These are phyloP conservation scores for Phytopythium aichiense DNA, from an alignment of 352 stramenopile species.

Conservation along the genomic window DNA sequence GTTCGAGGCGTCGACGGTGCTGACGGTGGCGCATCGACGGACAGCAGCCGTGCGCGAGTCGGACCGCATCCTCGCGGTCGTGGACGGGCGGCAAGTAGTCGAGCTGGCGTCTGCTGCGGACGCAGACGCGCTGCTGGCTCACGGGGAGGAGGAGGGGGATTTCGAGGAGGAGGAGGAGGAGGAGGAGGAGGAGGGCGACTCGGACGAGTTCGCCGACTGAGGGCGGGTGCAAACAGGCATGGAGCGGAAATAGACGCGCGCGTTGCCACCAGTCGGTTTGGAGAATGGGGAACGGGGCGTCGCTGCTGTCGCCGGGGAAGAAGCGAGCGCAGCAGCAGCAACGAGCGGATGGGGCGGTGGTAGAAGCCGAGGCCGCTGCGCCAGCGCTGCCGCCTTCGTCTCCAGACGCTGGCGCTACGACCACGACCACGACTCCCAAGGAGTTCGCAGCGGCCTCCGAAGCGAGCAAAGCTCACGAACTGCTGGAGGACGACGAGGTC, in stretches of 20 bases:
- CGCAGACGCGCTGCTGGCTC: constrained; percentile 37
- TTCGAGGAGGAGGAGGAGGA: constrained; percentile 3
- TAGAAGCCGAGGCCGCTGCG: constrained; percentile 5
- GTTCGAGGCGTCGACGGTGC: constrained; percentile 91
- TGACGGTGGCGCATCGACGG: constrained; percentile 82
- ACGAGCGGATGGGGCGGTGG: neutral
- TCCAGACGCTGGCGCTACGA: neutral
- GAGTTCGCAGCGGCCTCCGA: neutral
- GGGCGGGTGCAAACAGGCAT: neutral
- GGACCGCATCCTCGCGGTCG: constrained; percentile 95
- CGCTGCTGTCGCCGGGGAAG: constrained; percentile 1
- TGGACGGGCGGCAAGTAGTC: constrained; percentile 88
- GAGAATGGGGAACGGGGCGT: constrained; percentile 8
- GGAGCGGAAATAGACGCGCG: neutral
- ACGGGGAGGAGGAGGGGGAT: constrained; percentile 5
- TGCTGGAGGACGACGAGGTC: neutral
- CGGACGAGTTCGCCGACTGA: neutral
- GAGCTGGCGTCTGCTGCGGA: constrained; percentile 77
- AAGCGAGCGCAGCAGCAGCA: neutral
- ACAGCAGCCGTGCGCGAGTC: constrained; percentile 89
- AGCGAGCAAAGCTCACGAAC: neutral
- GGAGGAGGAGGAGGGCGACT: neutral
- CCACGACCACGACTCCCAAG: neutral
- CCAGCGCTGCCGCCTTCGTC: neutral
- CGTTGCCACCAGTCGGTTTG: neutral